These are phyloP conservation scores for Cyclocybe cylindracea DNA, from an alignment of 768 basidiomycete genomes.

Conservation along the genomic window DNA sequence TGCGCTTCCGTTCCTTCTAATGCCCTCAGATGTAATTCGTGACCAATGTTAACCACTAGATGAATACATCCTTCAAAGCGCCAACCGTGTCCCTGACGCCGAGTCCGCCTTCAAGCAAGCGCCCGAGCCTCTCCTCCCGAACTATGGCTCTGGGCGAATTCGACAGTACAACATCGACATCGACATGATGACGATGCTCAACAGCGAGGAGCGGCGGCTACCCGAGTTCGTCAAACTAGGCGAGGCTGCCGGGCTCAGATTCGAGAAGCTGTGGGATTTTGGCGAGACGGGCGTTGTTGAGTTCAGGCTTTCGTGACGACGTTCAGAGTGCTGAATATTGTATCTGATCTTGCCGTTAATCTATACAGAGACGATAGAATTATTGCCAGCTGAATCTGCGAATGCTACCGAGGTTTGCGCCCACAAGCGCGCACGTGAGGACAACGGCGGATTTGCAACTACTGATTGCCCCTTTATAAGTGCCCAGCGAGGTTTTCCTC, in stretches of 20 bases:
- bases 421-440: too few relatives aligned
- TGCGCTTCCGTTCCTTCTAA: slow-evolving; percentile 18
- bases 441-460: too few relatives aligned
- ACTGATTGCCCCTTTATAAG: too few relatives aligned
- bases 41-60: too few relatives aligned
- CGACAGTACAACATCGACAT: slow-evolving; percentile 46
- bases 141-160: slow-evolving; percentile 43
- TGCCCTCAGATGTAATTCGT: slow-evolving; percentile 17
- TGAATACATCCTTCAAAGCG: slow-evolving; percentile 34
- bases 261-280: slow-evolving; percentile 36
- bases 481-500: too few relatives aligned
- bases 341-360: too few relatives aligned
- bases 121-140: slow-evolving; percentile 46
- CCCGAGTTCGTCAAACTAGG: slow-evolving; percentile 38
- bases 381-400: too few relatives aligned
- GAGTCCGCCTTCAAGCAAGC: slow-evolving; percentile 24
- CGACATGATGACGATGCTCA: slow-evolving; percentile 40
- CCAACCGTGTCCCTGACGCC: slow-evolving; percentile 15
- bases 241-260: slow-evolving; percentile 28
- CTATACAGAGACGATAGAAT: too few relatives aligned
- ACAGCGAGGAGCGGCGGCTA: slow-evolving; percentile 43
- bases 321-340: too few relatives aligned
- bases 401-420: too few relatives aligned
- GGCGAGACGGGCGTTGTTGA: slow-evolving; percentile 36
- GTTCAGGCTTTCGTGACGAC: slow-evolving; percentile 9